These are phyloP conservation scores for Smithsoniella earleae DNA, from an alignment of 163 green algal species.

Conservation along the genomic window DNA sequence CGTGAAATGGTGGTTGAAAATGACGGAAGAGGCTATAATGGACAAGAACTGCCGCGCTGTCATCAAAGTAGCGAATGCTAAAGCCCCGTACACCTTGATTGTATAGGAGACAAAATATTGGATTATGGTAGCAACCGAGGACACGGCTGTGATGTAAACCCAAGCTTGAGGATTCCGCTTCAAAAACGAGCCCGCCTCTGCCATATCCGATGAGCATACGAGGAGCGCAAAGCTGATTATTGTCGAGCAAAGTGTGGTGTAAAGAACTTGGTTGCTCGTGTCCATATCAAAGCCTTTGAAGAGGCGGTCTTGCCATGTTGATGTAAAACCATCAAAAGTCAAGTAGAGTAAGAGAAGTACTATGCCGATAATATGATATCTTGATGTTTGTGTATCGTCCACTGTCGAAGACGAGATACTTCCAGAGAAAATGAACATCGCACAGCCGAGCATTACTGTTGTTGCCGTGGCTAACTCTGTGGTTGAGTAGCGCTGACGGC, in stretches of 20 bases:
- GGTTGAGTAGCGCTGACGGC: conserved; percentile 66
- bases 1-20: conserved; percentile 78
- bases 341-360: conserved; percentile 86
- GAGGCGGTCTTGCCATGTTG: conserved; percentile 55
- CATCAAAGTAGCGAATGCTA: conserved; percentile 93
- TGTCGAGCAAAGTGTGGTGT: conserved; percentile 37
- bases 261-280: conserved; percentile 56
- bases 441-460: conserved; percentile 43
- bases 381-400: not conserved
- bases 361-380: conserved; percentile 46
- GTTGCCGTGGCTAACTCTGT: conserved; percentile 42
- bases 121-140: conserved; percentile 36
- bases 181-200: conserved; percentile 38
- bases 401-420: not conserved
- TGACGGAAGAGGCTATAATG: conserved; percentile 79
- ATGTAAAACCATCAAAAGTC: conserved; percentile 92
- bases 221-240: conserved; percentile 22
- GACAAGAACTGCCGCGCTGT: conserved; percentile 91
- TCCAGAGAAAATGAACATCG: conserved; percentile 46
- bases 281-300: conserved; percentile 52
- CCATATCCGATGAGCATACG: conserved; percentile 29
- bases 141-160: conserved; percentile 39
- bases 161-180: conserved; percentile 38
- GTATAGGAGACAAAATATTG: conserved; percentile 82
- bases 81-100: conserved; percentile 80